Conservation (phyloP, 108 stramenopile genomes). For the Skeletonema menzelii region DNA sequence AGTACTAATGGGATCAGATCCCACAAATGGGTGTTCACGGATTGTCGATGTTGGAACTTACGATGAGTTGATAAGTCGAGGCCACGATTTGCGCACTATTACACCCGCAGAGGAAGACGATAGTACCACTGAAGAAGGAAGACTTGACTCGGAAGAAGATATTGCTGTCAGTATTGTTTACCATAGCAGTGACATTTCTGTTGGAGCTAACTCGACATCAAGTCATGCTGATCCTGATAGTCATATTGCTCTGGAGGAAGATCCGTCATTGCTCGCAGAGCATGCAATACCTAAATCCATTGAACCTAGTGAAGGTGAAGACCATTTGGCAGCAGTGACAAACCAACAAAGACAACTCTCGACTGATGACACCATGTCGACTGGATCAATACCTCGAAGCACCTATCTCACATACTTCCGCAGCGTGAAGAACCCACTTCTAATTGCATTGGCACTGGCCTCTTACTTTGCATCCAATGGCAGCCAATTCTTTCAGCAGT, state of each 20-base stretch:
- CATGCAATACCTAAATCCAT: constrained; percentile 25
- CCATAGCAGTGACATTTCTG: constrained; percentile 20
- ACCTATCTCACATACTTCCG: constrained; percentile 79
- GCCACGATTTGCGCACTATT: constrained; percentile 56
- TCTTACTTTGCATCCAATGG: constrained; percentile 73
- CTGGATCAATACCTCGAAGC: constrained; percentile 68
- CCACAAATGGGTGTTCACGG: constrained; percentile 50
- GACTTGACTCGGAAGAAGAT: not conserved
- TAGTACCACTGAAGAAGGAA: constrained; percentile 11
- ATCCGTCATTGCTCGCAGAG: constrained; percentile 52
- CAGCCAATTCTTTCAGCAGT: constrained; percentile 84
- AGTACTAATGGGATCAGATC: constrained; percentile 64
- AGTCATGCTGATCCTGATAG: constrained; percentile 76
- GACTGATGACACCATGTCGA: constrained; percentile 76
- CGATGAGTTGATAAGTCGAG: constrained; percentile 67
- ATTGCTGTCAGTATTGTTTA: constrained; percentile 16
- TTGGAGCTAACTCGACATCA: constrained; percentile 7
- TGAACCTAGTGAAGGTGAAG: constrained; percentile 15
- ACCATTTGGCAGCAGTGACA: not conserved
- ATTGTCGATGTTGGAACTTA: constrained; percentile 74
- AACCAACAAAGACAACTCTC: constrained; percentile 43
- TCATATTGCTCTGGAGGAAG: constrained; percentile 36
- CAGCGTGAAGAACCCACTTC: constrained; percentile 62
- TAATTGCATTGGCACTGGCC: constrained; percentile 58
- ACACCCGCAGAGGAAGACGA: constrained; percentile 12